phyloP scores from a whole-genome alignment of 495 filamentous ascomycete genomes.

The Hypoxylon trugodes region DNA sequence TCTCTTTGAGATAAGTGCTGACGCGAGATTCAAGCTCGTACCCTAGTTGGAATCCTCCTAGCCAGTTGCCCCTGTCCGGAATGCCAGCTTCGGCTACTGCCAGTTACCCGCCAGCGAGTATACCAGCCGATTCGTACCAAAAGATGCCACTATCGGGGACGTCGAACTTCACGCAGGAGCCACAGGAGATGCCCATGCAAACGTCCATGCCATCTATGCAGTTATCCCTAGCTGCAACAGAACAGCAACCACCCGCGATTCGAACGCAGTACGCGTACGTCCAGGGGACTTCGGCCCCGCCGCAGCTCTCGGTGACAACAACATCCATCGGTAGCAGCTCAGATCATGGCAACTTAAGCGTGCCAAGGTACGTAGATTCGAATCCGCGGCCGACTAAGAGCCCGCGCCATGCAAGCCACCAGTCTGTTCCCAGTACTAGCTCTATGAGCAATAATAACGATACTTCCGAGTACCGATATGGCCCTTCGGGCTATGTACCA shows the following conservation, averaged over 20 bases:
- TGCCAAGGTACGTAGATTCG: slow-evolving; percentile 59
- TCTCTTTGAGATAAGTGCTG: slow-evolving; percentile 13
- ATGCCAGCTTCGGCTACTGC: slow-evolving; percentile 51
- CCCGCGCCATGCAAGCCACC: slow-evolving; percentile 60
- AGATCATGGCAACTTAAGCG: slow-evolving; percentile 50
- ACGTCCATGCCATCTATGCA: slow-evolving; percentile 61
- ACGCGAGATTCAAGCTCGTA: slow-evolving; percentile 46
- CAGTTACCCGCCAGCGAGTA: slow-evolving; percentile 54
- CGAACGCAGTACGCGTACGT: slow-evolving; percentile 60
- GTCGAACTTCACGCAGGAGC: slow-evolving; percentile 55
- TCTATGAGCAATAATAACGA: slow-evolving; percentile 56
- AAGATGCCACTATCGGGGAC: slow-evolving; percentile 56
- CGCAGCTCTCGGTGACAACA: slow-evolving; percentile 54
- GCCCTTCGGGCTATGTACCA: slow-evolving; percentile 45
- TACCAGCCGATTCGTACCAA: slow-evolving; percentile 55
- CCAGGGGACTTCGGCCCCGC: slow-evolving; percentile 51
- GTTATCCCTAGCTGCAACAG: slow-evolving; percentile 52
- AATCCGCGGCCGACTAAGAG: slow-evolving; percentile 64
- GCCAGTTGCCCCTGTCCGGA: slow-evolving; percentile 47
- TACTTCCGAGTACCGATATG: slow-evolving; percentile 59
- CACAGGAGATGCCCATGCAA: slow-evolving; percentile 57
- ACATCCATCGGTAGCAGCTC: slow-evolving; percentile 44
- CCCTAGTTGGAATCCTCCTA: slow-evolving; percentile 52
- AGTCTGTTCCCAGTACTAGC: slow-evolving; percentile 51
- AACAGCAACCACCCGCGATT: slow-evolving; percentile 53